Evolutionary conservation across 228 moss, liverwort and hornwort species (phyloP).

Genomic region (Sphagnum magellanicum): DNA sequence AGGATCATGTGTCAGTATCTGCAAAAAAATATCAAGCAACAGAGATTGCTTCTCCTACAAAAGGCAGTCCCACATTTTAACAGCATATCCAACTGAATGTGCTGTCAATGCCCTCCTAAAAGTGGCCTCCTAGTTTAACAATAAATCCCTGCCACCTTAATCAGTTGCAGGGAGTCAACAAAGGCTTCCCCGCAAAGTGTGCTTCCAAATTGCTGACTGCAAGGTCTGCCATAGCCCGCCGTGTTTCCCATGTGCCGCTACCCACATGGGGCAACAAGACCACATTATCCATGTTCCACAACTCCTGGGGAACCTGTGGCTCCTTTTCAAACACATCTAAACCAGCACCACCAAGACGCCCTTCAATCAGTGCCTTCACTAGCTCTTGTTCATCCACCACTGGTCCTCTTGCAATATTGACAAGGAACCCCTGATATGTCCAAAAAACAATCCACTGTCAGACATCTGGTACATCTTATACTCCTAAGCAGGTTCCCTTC

Average conservation of each 20-base stretch:
- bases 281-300: conserved; percentile 67
- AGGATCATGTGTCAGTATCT: too few species aligned
- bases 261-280: conserved; percentile 72
- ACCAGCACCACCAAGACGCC: conserved; percentile 78
- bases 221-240: conserved; percentile 59
- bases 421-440: conserved; percentile 40
- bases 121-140: too few species aligned
- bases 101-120: too few species aligned
- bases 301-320: conserved; percentile 67
- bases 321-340: conserved; percentile 81
- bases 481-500: background rate
- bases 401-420: conserved; percentile 72
- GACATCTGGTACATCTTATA: background rate
- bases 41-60: too few species aligned
- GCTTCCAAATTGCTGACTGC: conserved; percentile 71
- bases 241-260: conserved; percentile 51
- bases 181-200: conserved; percentile 62
- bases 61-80: too few species aligned
- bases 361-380: conserved; percentile 70
- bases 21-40: too few species aligned
- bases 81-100: too few species aligned
- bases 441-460: background rate
- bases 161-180: conserved; percentile 52
- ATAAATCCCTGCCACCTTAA: background rate
- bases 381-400: conserved; percentile 75